Evolutionary conservation across 768 basidiomycete species (phyloP).

Genomic region (Trametes meyenii): DNA sequence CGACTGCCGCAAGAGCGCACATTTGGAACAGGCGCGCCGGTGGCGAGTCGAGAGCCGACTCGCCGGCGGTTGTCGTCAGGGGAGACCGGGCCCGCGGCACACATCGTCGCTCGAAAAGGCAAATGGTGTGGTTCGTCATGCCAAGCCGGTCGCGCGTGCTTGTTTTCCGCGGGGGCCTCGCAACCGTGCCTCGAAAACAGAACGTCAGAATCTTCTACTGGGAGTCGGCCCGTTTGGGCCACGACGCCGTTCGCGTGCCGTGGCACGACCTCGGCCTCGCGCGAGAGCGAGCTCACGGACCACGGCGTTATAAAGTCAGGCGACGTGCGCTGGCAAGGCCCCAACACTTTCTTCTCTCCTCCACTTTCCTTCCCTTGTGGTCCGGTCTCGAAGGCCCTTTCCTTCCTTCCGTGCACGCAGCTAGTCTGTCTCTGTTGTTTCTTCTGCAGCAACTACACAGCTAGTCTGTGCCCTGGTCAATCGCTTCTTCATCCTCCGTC

Average conservation of each 20-base stretch:
- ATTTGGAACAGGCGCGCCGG: background rate
- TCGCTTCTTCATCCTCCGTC: background rate
- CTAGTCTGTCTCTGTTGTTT: conserved; percentile 27
- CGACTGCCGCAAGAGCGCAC: background rate
- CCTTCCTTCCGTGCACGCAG: conserved; percentile 21
- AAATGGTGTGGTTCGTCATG: conserved; percentile 1
- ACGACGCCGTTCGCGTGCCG: background rate
- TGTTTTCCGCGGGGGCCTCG: conserved; percentile 5
- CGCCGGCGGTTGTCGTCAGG: conserved; percentile 18
- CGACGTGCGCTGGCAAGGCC: background rate
- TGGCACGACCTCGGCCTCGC: background rate
- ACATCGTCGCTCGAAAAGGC: conserved; percentile 8
- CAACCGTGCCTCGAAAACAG: conserved; percentile 14
- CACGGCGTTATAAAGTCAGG: conserved; percentile 6
- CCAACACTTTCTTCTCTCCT: conserved; percentile 21
- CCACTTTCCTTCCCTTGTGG: conserved; percentile 24
- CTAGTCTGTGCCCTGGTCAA: conserved; percentile 22
- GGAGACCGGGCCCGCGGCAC: background rate
- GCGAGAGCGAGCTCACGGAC: background rate
- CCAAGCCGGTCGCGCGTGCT: conserved; percentile 5
- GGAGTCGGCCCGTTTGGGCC: background rate
- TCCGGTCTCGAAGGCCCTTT: conserved; percentile 27
- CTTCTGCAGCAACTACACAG: conserved; percentile 24
- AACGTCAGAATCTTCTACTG: conserved; percentile 14
- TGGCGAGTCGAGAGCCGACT: background rate